Conservation (phyloP, 352 stramenopile genomes). For the Blastocystis sp. region DNA sequence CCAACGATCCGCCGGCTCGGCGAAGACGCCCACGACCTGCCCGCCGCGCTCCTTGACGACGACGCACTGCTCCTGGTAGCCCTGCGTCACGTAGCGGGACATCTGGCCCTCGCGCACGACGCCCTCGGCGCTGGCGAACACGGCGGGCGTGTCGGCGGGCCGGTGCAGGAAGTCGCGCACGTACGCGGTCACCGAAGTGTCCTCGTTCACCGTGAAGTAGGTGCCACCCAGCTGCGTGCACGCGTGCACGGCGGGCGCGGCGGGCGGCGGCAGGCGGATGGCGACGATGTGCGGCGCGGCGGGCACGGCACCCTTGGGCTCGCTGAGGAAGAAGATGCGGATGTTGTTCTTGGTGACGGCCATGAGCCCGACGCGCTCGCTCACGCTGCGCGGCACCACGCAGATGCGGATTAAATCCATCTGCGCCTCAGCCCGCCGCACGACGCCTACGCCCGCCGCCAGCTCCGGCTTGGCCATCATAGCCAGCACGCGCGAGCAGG, state of each 20-base stretch:
- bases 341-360: slow-evolving; percentile 20
- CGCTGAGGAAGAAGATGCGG: slow-evolving; percentile 21
- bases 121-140: background rate
- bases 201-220: slow-evolving; percentile 47
- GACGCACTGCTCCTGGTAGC: slow-evolving; percentile 15
- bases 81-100: background rate
- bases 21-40: background rate
- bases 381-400: background rate
- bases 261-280: slow-evolving; percentile 15
- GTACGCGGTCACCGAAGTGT: slow-evolving; percentile 2
- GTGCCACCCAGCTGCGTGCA: background rate
- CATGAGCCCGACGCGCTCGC: slow-evolving; percentile 32
- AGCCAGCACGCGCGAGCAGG: background rate
- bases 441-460: background rate
- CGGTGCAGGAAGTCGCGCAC: slow-evolving; percentile 33
- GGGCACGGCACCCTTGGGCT: background rate
- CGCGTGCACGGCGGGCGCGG: background rate
- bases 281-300: background rate
- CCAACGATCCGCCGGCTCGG: background rate
- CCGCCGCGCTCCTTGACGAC: slow-evolving; percentile 6
- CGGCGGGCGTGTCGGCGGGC: background rate
- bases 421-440: background rate
- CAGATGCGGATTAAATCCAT: background rate
- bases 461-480: background rate
- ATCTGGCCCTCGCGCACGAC: background rate